phyloP scores from a whole-genome alignment of 1,284 basidiomycete species.

The Cutaneotrichosporon sp. region DNA sequence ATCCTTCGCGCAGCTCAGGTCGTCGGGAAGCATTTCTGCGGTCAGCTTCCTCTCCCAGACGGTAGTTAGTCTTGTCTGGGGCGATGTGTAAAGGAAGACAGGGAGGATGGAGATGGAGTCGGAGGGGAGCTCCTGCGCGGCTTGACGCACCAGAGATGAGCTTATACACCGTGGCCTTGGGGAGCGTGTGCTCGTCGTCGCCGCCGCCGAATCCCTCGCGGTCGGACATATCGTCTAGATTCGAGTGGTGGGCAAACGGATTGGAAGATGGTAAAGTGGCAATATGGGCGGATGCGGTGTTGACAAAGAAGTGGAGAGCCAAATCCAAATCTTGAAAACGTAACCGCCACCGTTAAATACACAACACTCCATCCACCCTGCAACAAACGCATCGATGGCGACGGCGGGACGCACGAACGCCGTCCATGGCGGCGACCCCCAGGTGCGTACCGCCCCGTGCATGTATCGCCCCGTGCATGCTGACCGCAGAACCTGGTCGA shows the following conservation, averaged over 20 bases:
- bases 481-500: slow-evolving; percentile 78
- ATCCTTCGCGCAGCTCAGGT: slow-evolving; percentile 89
- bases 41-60: slow-evolving; percentile 2
- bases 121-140: too few relatives aligned
- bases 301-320: not conserved
- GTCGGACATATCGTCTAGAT: too few relatives aligned
- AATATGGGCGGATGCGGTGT: too few relatives aligned
- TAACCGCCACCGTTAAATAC: not conserved
- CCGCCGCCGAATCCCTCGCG: slow-evolving; percentile 46
- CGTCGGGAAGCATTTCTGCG: slow-evolving; percentile 81
- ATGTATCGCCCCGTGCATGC: too few relatives aligned
- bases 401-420: slow-evolving; percentile 28
- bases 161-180: slow-evolving; percentile 96
- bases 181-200: slow-evolving; percentile 90
- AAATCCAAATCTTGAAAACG: not conserved
- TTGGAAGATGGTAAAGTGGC: not conserved
- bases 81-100: too few relatives aligned
- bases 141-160: slow-evolving; percentile 84
- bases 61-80: not conserved
- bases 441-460: slow-evolving; percentile 53
- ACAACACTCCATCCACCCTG: not conserved
- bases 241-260: slow-evolving; percentile 1
- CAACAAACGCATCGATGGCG: slow-evolving; percentile 14
- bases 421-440: slow-evolving; percentile 93
- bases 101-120: too few relatives aligned